phyloP scores from a whole-genome alignment of 352 stramenopile species.

The Pilasporangium apinafurcum region DNA sequence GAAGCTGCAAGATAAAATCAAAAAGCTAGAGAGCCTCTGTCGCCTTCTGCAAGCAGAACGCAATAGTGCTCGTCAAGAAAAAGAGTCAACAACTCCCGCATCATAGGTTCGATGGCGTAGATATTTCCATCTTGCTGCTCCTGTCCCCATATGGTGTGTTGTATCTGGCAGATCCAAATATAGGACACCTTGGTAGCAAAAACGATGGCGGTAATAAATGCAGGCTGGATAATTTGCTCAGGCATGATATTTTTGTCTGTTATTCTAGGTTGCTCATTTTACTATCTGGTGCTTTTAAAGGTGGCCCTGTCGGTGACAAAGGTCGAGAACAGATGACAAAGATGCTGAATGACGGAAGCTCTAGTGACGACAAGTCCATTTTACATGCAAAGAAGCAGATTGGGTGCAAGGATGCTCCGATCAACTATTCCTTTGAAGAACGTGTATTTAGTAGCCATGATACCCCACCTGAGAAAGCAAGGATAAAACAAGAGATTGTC shows the following conservation, averaged over 20 bases:
- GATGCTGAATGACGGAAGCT: slow-evolving; percentile 4
- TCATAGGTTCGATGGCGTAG: too few species aligned
- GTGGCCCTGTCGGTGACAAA: not conserved
- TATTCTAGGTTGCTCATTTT: too few species aligned
- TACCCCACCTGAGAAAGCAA: slow-evolving; percentile 43
- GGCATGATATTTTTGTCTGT: too few species aligned
- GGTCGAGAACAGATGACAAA: not conserved
- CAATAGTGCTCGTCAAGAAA: slow-evolving; percentile 34
- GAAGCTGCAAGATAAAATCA: slow-evolving; percentile 78
- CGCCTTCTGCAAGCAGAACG: slow-evolving; percentile 77
- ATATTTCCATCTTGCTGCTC: too few species aligned
- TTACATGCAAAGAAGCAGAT: slow-evolving; percentile 61
- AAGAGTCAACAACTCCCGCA: not conserved
- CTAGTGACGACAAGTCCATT: slow-evolving; percentile 7
- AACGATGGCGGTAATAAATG: too few species aligned
- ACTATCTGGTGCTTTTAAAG: too few species aligned
- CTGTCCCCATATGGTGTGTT: too few species aligned
- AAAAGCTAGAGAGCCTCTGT: slow-evolving; percentile 78
- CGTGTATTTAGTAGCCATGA: slow-evolving; percentile 62
- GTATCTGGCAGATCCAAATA: too few species aligned
- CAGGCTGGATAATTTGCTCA: too few species aligned
- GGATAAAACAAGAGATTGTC: slow-evolving; percentile 56
- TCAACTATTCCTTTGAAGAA: slow-evolving; percentile 72
- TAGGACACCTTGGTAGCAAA: too few species aligned
- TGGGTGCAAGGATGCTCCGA: slow-evolving; percentile 38